A percentile compares a stretch with the other conserved stretches of the same genome.
These are phyloP conservation scores for Fusarium duplospermum DNA, from an alignment of 2,329 filamentous ascomycete species.

Conservation along the genomic window DNA sequence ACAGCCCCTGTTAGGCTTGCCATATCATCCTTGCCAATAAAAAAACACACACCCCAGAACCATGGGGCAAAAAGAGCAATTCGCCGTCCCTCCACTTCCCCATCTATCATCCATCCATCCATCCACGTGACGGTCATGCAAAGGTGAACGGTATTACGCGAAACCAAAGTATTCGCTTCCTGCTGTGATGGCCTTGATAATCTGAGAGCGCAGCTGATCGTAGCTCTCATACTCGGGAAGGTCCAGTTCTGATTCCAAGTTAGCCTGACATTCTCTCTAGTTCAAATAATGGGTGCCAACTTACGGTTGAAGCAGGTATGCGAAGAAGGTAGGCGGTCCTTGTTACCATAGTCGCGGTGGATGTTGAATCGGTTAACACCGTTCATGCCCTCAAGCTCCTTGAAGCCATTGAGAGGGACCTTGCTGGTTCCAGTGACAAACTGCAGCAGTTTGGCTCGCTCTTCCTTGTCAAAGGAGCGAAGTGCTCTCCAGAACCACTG, in stretches of 20 bases:
- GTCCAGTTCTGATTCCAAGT: constrained; percentile 82
- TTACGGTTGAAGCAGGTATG: constrained; percentile 99
- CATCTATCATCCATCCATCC: constrained; percentile 2
- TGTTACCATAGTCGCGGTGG: constrained; percentile 96
- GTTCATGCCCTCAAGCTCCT: constrained; percentile 99
- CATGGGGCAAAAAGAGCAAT: constrained; percentile 10
- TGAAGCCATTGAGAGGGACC: constrained; percentile 98
- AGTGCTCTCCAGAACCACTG: constrained; percentile 99
- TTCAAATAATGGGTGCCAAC: constrained; percentile 53
- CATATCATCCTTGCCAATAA: constrained; percentile 24
- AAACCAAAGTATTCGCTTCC: constrained; percentile 98
- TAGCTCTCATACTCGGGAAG: constrained; percentile 98
- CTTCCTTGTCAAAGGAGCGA: constrained; percentile 98
- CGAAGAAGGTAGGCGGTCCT: constrained; percentile 93
- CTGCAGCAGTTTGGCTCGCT: constrained; percentile 94
- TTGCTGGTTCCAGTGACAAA: constrained; percentile 99
- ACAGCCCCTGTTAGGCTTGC: constrained; percentile 15
- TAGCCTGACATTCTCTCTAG: constrained; percentile 50
- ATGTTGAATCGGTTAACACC: constrained; percentile 98
- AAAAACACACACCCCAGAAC: constrained; percentile 10
- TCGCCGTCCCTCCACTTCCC: constrained; percentile 9
- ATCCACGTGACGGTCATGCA: constrained; percentile 34
- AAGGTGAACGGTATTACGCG: constrained; percentile 67
- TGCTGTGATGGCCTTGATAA: constrained; percentile 97
- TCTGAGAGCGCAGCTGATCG: constrained; percentile 84